Conservation (phyloP, 768 basidiomycete genomes). For the Macrolepiota fuliginosa region DNA sequence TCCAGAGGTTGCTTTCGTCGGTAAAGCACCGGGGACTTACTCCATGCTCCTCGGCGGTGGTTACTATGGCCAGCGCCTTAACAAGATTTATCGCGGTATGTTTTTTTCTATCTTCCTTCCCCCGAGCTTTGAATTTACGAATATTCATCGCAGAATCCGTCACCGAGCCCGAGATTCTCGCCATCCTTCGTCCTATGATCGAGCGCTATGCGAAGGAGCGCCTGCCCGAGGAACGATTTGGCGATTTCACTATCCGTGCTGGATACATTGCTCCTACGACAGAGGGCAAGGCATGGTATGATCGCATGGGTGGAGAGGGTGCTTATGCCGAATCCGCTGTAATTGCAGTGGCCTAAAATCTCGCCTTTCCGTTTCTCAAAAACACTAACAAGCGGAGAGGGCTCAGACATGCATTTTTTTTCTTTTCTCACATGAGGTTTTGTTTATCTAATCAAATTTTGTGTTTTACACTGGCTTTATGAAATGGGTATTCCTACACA, state of each 20-base stretch:
- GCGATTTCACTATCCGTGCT: constrained; percentile 91
- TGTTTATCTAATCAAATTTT: too few species aligned
- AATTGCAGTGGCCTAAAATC: neutral
- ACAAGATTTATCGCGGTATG: constrained; percentile 90
- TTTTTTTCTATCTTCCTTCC: constrained; percentile 1
- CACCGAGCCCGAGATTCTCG: constrained; percentile 88
- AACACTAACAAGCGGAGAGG: neutral
- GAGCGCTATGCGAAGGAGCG: constrained; percentile 89
- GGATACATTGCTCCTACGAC: constrained; percentile 89
- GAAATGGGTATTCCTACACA: too few species aligned
- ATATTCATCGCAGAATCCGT: constrained; percentile 60
- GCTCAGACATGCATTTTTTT: neutral
- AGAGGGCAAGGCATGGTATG: constrained; percentile 85
- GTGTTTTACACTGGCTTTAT: too few species aligned
- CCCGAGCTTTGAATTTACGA: neutral
- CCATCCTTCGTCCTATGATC: constrained; percentile 91
- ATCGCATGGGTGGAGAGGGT: constrained; percentile 78
- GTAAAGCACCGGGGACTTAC: constrained; percentile 92
- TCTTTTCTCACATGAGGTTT: too few species aligned
- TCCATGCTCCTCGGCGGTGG: constrained; percentile 95
- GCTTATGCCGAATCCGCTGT: constrained; percentile 36
- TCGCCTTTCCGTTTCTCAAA: neutral
- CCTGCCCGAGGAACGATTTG: constrained; percentile 85
- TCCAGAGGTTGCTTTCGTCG: constrained; percentile 91
- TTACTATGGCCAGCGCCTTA: constrained; percentile 90